phyloP scores from a whole-genome alignment of 2,329 filamentous ascomycete genomes.

The Cladophialophora bantiana region DNA sequence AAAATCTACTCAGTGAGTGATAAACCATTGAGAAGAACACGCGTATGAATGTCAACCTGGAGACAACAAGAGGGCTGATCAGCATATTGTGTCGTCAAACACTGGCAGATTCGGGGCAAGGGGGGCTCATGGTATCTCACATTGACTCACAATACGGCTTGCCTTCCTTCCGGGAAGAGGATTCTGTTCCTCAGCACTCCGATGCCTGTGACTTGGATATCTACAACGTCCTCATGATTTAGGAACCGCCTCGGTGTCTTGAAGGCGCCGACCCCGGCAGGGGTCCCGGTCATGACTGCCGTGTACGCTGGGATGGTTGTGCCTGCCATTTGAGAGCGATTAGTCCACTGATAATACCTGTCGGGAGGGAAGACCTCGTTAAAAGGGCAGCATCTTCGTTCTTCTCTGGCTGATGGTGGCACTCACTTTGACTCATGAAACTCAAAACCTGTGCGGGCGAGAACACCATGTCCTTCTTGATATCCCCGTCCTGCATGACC shows the following conservation, averaged over 20 bases:
- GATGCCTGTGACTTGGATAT: conserved; percentile 14
- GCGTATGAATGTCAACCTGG: background rate
- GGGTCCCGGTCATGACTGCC: conserved; percentile 60
- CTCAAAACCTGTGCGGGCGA: conserved; percentile 51
- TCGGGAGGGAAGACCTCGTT: background rate
- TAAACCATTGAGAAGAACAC: background rate
- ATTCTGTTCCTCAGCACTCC: conserved; percentile 15
- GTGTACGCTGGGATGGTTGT: conserved; percentile 58
- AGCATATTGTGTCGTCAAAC: background rate
- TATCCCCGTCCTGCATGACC: conserved; percentile 47
- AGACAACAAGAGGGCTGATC: background rate
- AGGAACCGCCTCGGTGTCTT: conserved; percentile 42
- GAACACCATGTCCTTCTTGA: conserved; percentile 57
- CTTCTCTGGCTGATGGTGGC: background rate
- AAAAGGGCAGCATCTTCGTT: background rate
- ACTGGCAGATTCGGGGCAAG: background rate
- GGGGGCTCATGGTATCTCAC: conserved; percentile 1
- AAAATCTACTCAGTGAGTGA: conserved; percentile 4
- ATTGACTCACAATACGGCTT: conserved; percentile 13
- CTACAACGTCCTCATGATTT: conserved; percentile 42
- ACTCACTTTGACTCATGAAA: conserved; percentile 50
- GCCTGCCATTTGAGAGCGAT: conserved; percentile 47
- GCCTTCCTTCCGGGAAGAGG: conserved; percentile 6
- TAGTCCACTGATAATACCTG: conserved; percentile 35
- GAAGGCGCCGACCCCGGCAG: conserved; percentile 50